A percentile compares a stretch with the other conserved stretches of the same genome.
phyloP scores from a whole-genome alignment of 148 eudicot genomes.

The Camellia sinensis region DNA sequence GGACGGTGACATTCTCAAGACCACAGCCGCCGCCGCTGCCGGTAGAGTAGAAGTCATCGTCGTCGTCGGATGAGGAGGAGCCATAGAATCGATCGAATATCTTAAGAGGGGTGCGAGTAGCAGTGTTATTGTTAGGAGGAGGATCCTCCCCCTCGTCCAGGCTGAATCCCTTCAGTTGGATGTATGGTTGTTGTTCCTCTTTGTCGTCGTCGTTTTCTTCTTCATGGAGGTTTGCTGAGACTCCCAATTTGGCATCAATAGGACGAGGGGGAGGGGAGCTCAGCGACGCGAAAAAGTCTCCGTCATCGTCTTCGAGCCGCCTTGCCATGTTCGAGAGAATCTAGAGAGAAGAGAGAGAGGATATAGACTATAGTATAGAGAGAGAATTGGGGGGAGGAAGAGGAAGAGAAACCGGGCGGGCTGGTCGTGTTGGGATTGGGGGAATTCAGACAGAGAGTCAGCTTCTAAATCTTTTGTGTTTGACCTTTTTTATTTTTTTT shows the following conservation, averaged over 20 bases:
- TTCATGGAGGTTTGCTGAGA: constrained; percentile 13
- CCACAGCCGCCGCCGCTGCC: constrained; percentile 9
- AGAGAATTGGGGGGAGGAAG: too few relatives aligned
- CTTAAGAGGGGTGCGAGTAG: constrained; percentile 31
- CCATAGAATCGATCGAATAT: constrained; percentile 69
- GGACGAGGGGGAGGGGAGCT: constrained; percentile 9
- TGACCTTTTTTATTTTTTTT: too few relatives aligned
- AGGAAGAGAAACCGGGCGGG: too few relatives aligned
- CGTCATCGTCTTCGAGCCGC: constrained; percentile 25
- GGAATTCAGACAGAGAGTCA: too few relatives aligned
- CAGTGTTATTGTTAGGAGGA: neutral
- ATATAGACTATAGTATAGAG: too few relatives aligned
- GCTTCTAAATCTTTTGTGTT: too few relatives aligned
- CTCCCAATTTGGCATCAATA: constrained; percentile 2
- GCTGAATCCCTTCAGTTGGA: constrained; percentile 1
- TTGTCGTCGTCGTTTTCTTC: neutral
- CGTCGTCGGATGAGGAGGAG: constrained; percentile 45
- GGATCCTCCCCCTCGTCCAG: neutral
- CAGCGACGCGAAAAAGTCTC: constrained; percentile 25
- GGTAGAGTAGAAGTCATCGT: constrained; percentile 35
- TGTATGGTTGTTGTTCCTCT: neutral
- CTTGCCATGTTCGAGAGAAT: constrained; percentile 28
- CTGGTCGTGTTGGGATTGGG: too few relatives aligned
- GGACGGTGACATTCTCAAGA: constrained; percentile 30
- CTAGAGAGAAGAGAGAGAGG: too few relatives aligned